Conservation (phyloP, 306 rosid species). For the Aeschynomene evenia region DNA sequence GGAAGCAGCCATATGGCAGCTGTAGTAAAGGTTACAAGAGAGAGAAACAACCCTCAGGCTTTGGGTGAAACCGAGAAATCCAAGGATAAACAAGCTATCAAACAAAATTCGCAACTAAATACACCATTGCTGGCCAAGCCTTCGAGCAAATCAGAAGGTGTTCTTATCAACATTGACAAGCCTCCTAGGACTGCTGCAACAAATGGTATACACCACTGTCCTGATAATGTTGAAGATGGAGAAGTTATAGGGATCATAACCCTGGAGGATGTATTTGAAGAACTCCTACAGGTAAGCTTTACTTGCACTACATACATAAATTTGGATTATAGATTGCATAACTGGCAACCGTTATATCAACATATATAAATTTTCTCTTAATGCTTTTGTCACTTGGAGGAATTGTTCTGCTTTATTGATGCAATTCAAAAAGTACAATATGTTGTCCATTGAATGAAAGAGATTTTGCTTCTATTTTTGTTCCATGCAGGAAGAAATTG, state of each 20-base stretch:
- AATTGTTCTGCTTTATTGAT: not conserved
- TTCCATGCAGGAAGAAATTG: slow-evolving; percentile 82
- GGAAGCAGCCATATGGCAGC: slow-evolving; percentile 99
- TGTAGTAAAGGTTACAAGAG: slow-evolving; percentile 66
- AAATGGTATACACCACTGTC: slow-evolving; percentile 36
- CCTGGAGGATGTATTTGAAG: slow-evolving; percentile 94
- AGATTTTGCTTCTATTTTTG: slow-evolving; percentile 31
- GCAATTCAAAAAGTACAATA: slow-evolving; percentile 1
- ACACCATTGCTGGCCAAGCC: slow-evolving; percentile 59
- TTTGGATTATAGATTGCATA: not conserved
- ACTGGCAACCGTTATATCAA: not conserved
- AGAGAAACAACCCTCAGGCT: slow-evolving; percentile 43
- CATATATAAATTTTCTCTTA: not conserved
- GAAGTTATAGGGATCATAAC: slow-evolving; percentile 95
- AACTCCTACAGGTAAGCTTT: slow-evolving; percentile 80
- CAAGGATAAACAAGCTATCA: slow-evolving; percentile 36
- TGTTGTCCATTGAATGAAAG: slow-evolving; percentile 42
- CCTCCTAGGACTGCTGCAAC: slow-evolving; percentile 38
- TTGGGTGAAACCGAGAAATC: slow-evolving; percentile 43
- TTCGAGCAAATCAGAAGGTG: slow-evolving; percentile 41
- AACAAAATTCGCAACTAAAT: slow-evolving; percentile 50
- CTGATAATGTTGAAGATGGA: slow-evolving; percentile 74
- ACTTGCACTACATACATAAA: not conserved
- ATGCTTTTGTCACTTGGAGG: not conserved
- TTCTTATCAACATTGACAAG: slow-evolving; percentile 52